A percentile compares a stretch with the other conserved stretches of the same genome.
These are phyloP conservation scores for Amoebophrya sp. DNA, from an alignment of 169 alveolate genomes.

Conservation along the genomic window DNA sequence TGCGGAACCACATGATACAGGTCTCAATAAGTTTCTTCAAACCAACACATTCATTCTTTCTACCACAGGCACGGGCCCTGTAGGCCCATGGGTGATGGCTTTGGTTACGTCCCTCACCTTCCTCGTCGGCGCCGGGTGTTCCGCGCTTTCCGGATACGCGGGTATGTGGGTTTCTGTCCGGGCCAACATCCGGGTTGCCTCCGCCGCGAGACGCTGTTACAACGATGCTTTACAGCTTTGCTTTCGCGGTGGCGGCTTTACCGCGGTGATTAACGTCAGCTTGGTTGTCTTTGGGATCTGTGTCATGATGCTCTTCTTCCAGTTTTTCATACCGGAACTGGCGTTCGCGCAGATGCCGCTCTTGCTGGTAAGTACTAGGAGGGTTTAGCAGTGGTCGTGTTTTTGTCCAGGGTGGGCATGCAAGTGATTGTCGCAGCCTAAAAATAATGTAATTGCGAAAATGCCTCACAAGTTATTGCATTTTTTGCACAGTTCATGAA, in stretches of 20 bases:
- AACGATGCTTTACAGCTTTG: conserved; percentile 64
- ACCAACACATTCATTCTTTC: no score
- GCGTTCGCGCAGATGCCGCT: conserved; percentile 61
- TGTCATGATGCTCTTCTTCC: conserved; percentile 51
- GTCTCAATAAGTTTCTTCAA: no score
- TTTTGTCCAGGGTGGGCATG: no score
- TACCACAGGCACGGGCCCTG: conserved; percentile 39
- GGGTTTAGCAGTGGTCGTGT: no score
- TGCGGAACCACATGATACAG: no score
- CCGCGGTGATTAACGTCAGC: conserved; percentile 69
- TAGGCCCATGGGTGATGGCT: conserved; percentile 56
- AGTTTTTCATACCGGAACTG: conserved; percentile 44
- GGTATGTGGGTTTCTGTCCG: conserved; percentile 79
- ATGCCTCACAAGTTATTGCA: no score
- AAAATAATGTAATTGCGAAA: no score
- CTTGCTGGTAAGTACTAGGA: conserved; percentile 54
- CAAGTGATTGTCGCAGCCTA: no score
- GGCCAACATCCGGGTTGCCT: conserved; percentile 67
- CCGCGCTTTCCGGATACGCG: conserved; percentile 70
- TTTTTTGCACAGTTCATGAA: no score
- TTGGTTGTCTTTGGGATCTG: conserved; percentile 69
- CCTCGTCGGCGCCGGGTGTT: conserved; percentile 65
- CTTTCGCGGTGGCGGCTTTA: conserved; percentile 73
- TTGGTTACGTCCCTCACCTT: conserved; percentile 62
- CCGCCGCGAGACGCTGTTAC: conserved; percentile 71